Evolutionary conservation across 2,329 filamentous ascomycete genomes (phyloP).

Genomic region (Venturia oleaginea): DNA sequence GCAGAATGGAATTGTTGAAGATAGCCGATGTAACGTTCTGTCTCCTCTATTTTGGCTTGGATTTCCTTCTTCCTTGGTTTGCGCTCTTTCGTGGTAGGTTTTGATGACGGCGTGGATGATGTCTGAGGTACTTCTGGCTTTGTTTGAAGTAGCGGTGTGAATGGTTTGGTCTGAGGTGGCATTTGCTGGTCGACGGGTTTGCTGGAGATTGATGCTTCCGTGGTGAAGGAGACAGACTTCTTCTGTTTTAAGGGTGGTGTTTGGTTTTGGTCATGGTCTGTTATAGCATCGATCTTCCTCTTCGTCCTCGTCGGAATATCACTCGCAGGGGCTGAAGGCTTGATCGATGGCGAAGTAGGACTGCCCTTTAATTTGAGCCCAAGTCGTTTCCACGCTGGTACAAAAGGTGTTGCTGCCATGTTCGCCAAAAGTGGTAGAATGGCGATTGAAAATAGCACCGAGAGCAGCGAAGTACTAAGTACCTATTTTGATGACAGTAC

Average conservation of each 20-base stretch:
- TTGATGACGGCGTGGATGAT: neutral
- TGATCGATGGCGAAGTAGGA: neutral
- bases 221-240: constrained; percentile 57
- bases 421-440: neutral
- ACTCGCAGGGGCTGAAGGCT: neutral
- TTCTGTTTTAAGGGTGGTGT: constrained; percentile 21
- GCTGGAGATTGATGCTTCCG: constrained; percentile 52
- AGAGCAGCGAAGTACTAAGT: neutral
- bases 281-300: neutral
- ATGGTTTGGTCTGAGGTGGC: constrained; percentile 18
- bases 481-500: neutral
- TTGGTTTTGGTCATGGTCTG: constrained; percentile 11
- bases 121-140: constrained; percentile 19
- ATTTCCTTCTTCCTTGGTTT: constrained; percentile 12
- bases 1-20: constrained; percentile 65
- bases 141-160: constrained; percentile 19
- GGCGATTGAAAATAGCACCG: neutral
- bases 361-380: constrained; percentile 51
- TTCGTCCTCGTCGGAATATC: neutral
- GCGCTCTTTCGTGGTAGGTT: neutral
- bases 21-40: constrained; percentile 55
- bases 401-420: constrained; percentile 14
- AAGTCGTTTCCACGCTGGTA: constrained; percentile 52
- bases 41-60: constrained; percentile 21
- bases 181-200: constrained; percentile 41